A percentile compares a stretch with the other conserved stretches of the same genome.
phyloP scores from a whole-genome alignment of 2,329 filamentous ascomycete genomes.

The Fonsecaea erecta region DNA sequence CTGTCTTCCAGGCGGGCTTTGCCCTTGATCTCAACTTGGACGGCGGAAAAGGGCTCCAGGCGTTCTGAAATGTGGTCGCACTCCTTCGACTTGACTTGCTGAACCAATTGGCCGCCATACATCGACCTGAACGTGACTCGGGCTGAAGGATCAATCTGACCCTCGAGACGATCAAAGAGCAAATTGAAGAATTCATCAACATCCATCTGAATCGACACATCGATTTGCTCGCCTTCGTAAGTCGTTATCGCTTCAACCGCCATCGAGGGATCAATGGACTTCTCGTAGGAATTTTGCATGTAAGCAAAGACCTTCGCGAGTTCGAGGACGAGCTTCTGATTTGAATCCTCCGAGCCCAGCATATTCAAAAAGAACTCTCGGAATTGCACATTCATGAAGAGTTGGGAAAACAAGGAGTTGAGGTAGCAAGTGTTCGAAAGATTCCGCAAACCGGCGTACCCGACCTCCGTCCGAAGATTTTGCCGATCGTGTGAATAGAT shows the following conservation, averaged over 20 bases:
- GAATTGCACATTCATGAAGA: conserved; percentile 94
- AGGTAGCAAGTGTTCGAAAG: conserved; percentile 96
- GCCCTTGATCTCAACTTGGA: conserved; percentile 95
- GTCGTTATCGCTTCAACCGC: conserved; percentile 79
- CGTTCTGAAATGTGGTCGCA: conserved; percentile 92
- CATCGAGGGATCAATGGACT: conserved; percentile 71
- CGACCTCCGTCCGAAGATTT: conserved; percentile 70
- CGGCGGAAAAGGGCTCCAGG: conserved; percentile 87
- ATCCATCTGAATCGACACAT: conserved; percentile 92
- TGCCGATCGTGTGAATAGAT: conserved; percentile 32
- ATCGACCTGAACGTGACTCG: conserved; percentile 79
- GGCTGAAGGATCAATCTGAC: conserved; percentile 71
- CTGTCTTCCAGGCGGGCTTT: conserved; percentile 84
- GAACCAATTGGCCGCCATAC: conserved; percentile 88
- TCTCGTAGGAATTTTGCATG: conserved; percentile 81
- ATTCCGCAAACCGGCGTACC: conserved; percentile 88
- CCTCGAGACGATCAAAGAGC: conserved; percentile 88
- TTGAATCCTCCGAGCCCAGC: conserved; percentile 59
- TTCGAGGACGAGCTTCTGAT: conserved; percentile 72
- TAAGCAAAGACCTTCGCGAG: conserved; percentile 81
- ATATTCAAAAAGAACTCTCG: conserved; percentile 75
- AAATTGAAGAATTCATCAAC: conserved; percentile 97
- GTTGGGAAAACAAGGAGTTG: conserved; percentile 89
- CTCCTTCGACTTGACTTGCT: conserved; percentile 94
- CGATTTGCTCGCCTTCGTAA: conserved; percentile 80